Percentiles rank a stretch among this genome's conserved stretches.
phyloP scores from a whole-genome alignment of 306 rosid genomes.

The Quercus bicolor region DNA sequence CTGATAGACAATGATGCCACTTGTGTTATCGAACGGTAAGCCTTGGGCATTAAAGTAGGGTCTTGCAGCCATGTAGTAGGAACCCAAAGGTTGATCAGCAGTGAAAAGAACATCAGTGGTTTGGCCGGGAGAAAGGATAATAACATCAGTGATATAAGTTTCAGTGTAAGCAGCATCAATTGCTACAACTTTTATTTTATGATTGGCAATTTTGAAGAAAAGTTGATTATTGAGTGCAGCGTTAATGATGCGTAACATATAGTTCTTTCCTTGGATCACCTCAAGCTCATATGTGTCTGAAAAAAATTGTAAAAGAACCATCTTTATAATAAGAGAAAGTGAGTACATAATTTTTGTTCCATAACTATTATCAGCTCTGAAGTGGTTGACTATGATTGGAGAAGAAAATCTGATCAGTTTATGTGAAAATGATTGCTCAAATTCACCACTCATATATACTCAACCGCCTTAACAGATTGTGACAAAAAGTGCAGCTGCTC shows the following conservation, averaged over 20 bases:
- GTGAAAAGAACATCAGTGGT: slow-evolving; percentile 51
- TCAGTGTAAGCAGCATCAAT: slow-evolving; percentile 55
- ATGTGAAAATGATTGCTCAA: too few relatives aligned
- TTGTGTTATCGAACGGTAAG: not conserved
- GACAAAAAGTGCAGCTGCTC: too few relatives aligned
- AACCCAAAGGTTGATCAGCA: slow-evolving; percentile 31
- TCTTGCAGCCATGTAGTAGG: slow-evolving; percentile 65
- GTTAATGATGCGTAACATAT: slow-evolving; percentile 55
- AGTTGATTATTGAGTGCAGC: slow-evolving; percentile 60
- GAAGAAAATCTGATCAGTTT: too few relatives aligned
- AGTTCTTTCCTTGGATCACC: slow-evolving; percentile 50
- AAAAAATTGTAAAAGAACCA: not conserved
- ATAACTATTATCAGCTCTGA: too few relatives aligned
- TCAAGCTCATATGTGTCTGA: slow-evolving; percentile 30
- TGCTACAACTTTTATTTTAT: slow-evolving; percentile 57
- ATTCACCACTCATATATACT: too few relatives aligned
- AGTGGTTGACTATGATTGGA: too few relatives aligned
- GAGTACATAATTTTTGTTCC: too few relatives aligned
- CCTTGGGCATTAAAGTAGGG: slow-evolving; percentile 16
- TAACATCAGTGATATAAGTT: slow-evolving; percentile 38
- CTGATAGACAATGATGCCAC: slow-evolving; percentile 40
- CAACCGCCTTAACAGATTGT: too few relatives aligned
- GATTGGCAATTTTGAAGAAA: slow-evolving; percentile 62
- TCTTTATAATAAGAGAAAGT: not conserved
- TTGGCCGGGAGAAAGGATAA: slow-evolving; percentile 55